Percentiles rank a stretch among this genome's conserved stretches.
phyloP scores from a whole-genome alignment of 768 basidiomycete species.

The Leccinum truebloodii region DNA sequence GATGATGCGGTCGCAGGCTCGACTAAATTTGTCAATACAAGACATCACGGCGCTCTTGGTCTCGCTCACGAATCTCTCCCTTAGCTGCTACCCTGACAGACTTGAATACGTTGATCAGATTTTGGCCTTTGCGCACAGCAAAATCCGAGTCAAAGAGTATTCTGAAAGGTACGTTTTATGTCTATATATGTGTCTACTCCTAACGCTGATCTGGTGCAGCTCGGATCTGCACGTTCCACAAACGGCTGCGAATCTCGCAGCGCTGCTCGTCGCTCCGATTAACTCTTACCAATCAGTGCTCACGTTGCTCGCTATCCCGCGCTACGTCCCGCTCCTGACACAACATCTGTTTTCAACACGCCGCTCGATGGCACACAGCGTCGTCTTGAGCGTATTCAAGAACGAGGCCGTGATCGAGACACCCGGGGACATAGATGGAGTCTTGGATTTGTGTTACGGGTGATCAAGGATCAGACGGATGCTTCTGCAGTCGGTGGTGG shows the following conservation, averaged over 20 bases:
- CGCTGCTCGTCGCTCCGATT: conserved; percentile 90
- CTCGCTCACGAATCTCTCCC: conserved; percentile 82
- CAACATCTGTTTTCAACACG: conserved; percentile 87
- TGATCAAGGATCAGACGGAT: conserved; percentile 82
- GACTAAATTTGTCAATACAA: conserved; percentile 95
- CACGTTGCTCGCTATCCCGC: conserved; percentile 93
- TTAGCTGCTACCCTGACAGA: conserved; percentile 96
- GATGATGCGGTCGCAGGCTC: conserved; percentile 56
- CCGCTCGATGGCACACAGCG: conserved; percentile 89
- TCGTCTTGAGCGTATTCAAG: conserved; percentile 92
- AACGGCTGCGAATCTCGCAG: conserved; percentile 87
- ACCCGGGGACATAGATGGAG: conserved; percentile 92
- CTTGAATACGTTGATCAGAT: conserved; percentile 95
- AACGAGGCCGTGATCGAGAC: conserved; percentile 95
- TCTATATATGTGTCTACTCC: conserved; percentile 35
- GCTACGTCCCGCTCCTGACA: conserved; percentile 81
- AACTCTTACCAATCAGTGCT: conserved; percentile 96
- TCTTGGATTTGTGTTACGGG: conserved; percentile 89
- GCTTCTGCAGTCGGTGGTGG: conserved; percentile 19
- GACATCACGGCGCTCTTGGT: conserved; percentile 95
- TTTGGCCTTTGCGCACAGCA: no score
- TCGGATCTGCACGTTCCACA: conserved; percentile 86
- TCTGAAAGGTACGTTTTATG: conserved; percentile 49
- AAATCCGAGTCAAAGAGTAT: no score
- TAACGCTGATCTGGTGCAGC: conserved; percentile 37